Evolutionary conservation across 2,329 filamentous ascomycete genomes (phyloP).

Genomic region (Fusarium burgessii): DNA sequence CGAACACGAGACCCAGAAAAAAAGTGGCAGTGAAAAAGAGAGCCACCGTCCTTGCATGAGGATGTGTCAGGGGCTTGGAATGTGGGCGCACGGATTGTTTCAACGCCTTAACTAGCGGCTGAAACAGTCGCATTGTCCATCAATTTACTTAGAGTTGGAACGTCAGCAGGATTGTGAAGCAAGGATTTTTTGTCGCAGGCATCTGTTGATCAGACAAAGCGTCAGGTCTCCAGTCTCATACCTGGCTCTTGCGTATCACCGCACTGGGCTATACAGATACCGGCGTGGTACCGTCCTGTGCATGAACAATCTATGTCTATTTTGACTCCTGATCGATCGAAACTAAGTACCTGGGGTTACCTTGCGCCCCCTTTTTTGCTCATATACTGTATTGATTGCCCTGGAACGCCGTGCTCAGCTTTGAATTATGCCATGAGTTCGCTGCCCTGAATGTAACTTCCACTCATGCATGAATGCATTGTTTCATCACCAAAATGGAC

Average conservation of each 20-base stretch:
- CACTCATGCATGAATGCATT: constrained; percentile 12
- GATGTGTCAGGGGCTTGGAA: constrained; percentile 29
- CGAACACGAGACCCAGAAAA: constrained; percentile 16
- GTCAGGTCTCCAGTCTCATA: constrained; percentile 20
- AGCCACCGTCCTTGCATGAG: constrained; percentile 34
- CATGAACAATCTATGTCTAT: constrained; percentile 32
- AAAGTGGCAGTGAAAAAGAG: neutral
- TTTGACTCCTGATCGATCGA: constrained; percentile 22
- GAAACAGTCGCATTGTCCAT: constrained; percentile 37
- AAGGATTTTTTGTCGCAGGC: constrained; percentile 30
- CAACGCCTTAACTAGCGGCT: constrained; percentile 41
- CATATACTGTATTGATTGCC: constrained; percentile 18
- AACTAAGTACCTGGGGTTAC: constrained; percentile 9
- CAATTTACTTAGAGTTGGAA: constrained; percentile 13
- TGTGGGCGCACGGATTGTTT: constrained; percentile 44
- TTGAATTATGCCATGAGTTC: constrained; percentile 22
- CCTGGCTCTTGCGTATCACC: constrained; percentile 6
- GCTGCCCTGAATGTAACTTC: constrained; percentile 4
- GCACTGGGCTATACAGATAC: constrained; percentile 5
- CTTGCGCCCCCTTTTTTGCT: constrained; percentile 18
- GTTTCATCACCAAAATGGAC: constrained; percentile 22
- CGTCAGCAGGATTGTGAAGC: constrained; percentile 19
- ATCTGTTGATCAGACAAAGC: constrained; percentile 31
- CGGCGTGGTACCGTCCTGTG: constrained; percentile 4
- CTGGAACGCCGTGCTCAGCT: constrained; percentile 41